Evolutionary conservation across 2,329 filamentous ascomycete genomes (phyloP).

Genomic region (Fusarium luffae): DNA sequence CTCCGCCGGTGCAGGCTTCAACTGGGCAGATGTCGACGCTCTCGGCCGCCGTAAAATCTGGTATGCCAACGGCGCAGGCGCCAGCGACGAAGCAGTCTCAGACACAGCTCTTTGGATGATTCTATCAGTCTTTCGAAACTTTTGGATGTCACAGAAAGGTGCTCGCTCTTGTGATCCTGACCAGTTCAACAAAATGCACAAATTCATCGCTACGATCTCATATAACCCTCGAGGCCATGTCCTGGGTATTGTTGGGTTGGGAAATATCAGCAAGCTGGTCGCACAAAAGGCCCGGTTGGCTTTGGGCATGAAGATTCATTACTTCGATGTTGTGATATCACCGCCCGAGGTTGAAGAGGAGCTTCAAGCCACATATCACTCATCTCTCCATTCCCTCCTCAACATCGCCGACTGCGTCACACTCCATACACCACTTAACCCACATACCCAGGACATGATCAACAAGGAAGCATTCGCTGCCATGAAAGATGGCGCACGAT

Average conservation of each 20-base stretch:
- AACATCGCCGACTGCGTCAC: conserved; percentile 49
- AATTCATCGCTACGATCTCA: conserved; percentile 51
- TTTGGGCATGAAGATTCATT: conserved; percentile 66
- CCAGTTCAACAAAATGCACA: conserved; percentile 32
- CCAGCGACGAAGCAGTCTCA: conserved; percentile 57
- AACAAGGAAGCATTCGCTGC: conserved; percentile 34
- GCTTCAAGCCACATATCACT: conserved; percentile 47
- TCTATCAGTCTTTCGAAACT: conserved; percentile 61
- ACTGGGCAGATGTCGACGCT: conserved; percentile 68
- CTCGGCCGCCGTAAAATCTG: conserved; percentile 54
- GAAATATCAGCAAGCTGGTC: conserved; percentile 57
- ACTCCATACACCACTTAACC: conserved; percentile 48
- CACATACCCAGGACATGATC: conserved; percentile 32
- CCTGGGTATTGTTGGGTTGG: conserved; percentile 65
- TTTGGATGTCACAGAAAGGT: conserved; percentile 54
- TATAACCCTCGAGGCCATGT: conserved; percentile 60
- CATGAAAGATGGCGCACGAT: conserved; percentile 59
- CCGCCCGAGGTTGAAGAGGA: conserved; percentile 46
- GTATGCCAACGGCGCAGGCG: conserved; percentile 57
- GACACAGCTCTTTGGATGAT: conserved; percentile 57
- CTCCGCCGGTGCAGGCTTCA: conserved; percentile 70
- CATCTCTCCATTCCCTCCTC: conserved; percentile 44
- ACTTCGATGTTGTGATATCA: conserved; percentile 57
- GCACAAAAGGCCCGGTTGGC: conserved; percentile 57
- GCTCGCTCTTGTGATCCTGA: conserved; percentile 34